Base-by-base conservation (phyloP, 2,329 filamentous ascomycete genomes). In the Aspergillus tamarii region DNA sequence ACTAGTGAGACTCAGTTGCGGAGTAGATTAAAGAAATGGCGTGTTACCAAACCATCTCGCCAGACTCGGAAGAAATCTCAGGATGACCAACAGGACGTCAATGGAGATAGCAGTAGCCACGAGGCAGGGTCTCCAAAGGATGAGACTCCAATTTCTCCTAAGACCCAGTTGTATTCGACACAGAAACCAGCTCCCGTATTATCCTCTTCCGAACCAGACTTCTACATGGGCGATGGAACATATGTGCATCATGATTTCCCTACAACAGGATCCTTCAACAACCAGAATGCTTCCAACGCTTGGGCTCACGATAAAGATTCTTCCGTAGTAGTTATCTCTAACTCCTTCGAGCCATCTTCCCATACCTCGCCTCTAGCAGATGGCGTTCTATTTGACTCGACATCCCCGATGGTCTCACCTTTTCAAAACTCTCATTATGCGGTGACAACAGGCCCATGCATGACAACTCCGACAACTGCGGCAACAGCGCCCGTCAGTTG, bases 11-110 rank as follows among this genome's bases (percentile, higher is more conserved):
- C 78, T n/a, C 79, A 81, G 68, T 65, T 80, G 62, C 77, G 79
- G 60, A 81, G 79, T 63, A 74, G 77, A 60, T 64, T 81, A 54
- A 81, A 81, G 76, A 81, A 80, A 72, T 81, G 79, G 79, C 72
- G 79, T 23, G 78, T 81, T 45, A 81, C 77, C 61, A 81, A 81
- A 64, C 78, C 78, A n/a, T 80, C 78, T 28, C 78, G 78, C 19
- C 78, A 80, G 63, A 77, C 74, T 57, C 75, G 78, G 57, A 80
- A 79, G 71, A 80, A 79, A 57, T 70, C 74, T n/a, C 69, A 70
- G 9, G 69, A 72, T 54, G 54, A 59, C 41, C 66, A 66, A 58
- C 54, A 60, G 41, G 58, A 72, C 16, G 23, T 36, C 26, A 63
- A 61, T 21, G 63, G 64, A 19, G 72, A 73, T 28, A 72, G 75